Percentiles rank a stretch among this genome's conserved stretches.
phyloP scores from a whole-genome alignment of 2,329 filamentous ascomycete genomes.

The Fusarium nanum region DNA sequence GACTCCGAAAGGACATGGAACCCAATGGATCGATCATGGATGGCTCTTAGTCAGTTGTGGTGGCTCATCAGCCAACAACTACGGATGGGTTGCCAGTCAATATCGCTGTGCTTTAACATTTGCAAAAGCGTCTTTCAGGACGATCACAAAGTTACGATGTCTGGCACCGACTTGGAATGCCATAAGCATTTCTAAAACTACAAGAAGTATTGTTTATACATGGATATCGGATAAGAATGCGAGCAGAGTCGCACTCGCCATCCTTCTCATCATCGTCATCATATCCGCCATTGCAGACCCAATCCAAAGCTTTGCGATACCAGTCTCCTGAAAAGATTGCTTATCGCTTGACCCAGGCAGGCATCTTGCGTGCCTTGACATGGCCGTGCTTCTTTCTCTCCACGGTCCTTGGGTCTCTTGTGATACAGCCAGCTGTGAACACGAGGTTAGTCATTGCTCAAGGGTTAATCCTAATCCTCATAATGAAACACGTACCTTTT shows the following conservation, averaged over 20 bases:
- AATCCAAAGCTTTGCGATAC: slow-evolving; percentile 26
- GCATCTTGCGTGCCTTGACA: slow-evolving; percentile 97
- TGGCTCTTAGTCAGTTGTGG: slow-evolving; percentile 5
- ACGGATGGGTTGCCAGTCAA: background rate
- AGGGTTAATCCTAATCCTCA: slow-evolving; percentile 14
- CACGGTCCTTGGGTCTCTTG: slow-evolving; percentile 88
- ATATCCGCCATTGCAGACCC: slow-evolving; percentile 30
- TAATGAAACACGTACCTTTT: slow-evolving; percentile 74
- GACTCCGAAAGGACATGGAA: slow-evolving; percentile 6
- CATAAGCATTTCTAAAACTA: slow-evolving; percentile 45
- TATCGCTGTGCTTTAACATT: background rate
- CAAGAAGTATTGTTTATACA: slow-evolving; percentile 46
- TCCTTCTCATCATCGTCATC: slow-evolving; percentile 37
- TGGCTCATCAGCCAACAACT: background rate
- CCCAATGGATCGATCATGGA: slow-evolving; percentile 3
- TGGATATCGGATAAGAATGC: slow-evolving; percentile 26
- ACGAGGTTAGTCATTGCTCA: slow-evolving; percentile 55
- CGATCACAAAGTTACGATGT: slow-evolving; percentile 19
- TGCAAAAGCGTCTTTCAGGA: slow-evolving; percentile 1
- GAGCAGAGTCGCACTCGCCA: slow-evolving; percentile 27
- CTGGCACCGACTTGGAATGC: slow-evolving; percentile 26
- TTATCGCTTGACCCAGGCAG: slow-evolving; percentile 93
- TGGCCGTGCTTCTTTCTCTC: slow-evolving; percentile 98
- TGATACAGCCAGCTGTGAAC: slow-evolving; percentile 85
- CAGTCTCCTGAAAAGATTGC: slow-evolving; percentile 17